Base-by-base conservation (phyloP, 352 stramenopile species). In the Phytopythium oedochilum region DNA sequence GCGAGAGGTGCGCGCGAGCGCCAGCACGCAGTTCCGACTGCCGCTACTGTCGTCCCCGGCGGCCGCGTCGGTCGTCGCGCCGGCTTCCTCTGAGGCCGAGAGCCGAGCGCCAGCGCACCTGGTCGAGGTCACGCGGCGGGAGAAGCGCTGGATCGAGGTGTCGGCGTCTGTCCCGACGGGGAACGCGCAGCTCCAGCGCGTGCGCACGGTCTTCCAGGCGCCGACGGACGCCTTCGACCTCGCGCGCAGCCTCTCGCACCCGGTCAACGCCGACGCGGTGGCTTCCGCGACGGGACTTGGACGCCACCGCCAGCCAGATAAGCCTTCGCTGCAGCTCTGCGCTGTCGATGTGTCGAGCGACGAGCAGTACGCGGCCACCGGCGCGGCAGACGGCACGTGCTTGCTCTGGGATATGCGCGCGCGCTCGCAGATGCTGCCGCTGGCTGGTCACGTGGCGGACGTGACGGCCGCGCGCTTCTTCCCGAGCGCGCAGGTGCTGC, bases 381-480 rank as follows among this genome's bases (percentile, higher is more conserved):
- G 78, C 18, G 82, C 71, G 22, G 68, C 71, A 3, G 68, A 89
- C 39, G 82, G 82, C 26, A 62, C 69, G 43, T 87, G 72, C 32
- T 60, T 67, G 49, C 55, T 89, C 49, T 87, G 69, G 68, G 61
- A 84, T 50, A 57, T 63, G 36, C 34, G 65, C 22, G 57, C 75
- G 11, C 63, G 59, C 38, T 53, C 48, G 2, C 52, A 68, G 26
- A 69, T 70, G 48, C 38, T 65, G 35, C 67, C 64, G 5, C 63
- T 89, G 10, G 46, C 55, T 10, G 82, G 82, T 10, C 82, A 92
- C 52, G 43, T 88, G 35, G 40, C 74, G 14, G 82, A 92, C 42
- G 75, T 92, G 26, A 89, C 77, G 0, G 54, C 64, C 51, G 60
- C 64, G 15, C 63, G 53, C 18, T 92, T 92, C 60, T 92, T 89